Conservation (phyloP, 495 filamentous ascomycete species). For the Cladorrhinum samala region DNA sequence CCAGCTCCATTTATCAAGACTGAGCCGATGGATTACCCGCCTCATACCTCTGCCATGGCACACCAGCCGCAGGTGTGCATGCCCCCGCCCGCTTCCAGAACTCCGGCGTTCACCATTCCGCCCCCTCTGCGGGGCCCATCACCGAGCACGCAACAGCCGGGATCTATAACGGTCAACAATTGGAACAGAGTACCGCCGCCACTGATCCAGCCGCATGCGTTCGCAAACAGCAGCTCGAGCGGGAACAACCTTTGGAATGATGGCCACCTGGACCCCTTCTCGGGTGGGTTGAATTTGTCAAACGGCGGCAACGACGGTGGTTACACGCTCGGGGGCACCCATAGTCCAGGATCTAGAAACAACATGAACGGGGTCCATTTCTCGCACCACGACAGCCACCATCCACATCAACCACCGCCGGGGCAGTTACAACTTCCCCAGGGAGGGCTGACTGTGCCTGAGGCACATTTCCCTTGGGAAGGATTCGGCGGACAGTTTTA, state of each 20-base stretch:
- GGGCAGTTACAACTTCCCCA: not conserved
- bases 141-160: conserved; percentile 24
- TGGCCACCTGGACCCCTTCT: conserved; percentile 3
- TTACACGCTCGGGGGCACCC: not conserved
- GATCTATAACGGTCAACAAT: conserved; percentile 29
- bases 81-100: conserved; percentile 12
- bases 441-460: not conserved
- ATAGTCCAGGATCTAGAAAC: not conserved
- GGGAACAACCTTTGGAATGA: conserved; percentile 12
- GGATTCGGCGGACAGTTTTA: conserved; percentile 25
- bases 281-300: conserved; percentile 12
- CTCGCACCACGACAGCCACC: not conserved
- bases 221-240: conserved; percentile 6
- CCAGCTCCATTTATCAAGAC: conserved; percentile 14
- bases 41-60: not conserved
- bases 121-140: conserved; percentile 14
- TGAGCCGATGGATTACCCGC: not conserved
- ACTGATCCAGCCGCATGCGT: conserved; percentile 42
- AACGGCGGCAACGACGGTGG: conserved; percentile 4
- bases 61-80: not conserved
- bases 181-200: conserved; percentile 46
- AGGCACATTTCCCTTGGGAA: conserved; percentile 15
- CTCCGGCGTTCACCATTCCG: conserved; percentile 34
- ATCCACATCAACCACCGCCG: not conserved
- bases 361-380: not conserved